Evolutionary conservation across 768 basidiomycete species (phyloP).

Genomic region (Neoboletus brunneissimus): DNA sequence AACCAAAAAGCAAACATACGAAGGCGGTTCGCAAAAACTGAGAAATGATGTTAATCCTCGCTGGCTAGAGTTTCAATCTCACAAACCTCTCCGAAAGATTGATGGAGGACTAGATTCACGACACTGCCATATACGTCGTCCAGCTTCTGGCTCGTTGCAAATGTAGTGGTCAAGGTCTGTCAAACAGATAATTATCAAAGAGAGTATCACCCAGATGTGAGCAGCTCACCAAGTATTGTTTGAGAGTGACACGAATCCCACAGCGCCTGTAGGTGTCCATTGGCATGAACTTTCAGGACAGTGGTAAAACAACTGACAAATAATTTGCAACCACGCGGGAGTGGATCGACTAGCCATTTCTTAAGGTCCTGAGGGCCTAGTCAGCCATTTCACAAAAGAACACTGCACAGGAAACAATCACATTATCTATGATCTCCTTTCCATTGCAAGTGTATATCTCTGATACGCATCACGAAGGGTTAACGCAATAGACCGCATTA

Average conservation of each 20-base stretch:
- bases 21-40: conserved; percentile 7
- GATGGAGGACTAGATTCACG: background rate
- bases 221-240: conserved; percentile 25
- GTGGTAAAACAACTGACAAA: conserved; percentile 21
- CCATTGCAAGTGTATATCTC: conserved; percentile 11
- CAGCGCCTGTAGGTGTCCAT: conserved; percentile 19
- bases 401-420: conserved; percentile 17
- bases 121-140: background rate
- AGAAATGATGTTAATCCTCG: background rate
- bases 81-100: conserved; percentile 13
- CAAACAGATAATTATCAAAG: background rate
- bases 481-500: background rate
- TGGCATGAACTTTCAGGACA: background rate
- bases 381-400: conserved; percentile 35
- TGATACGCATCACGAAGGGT: conserved; percentile 4
- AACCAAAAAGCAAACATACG: conserved; percentile 1
- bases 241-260: conserved; percentile 32
- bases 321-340: conserved; percentile 27
- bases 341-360: conserved; percentile 22
- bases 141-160: conserved; percentile 22
- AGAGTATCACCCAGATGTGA: background rate
- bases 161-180: conserved; percentile 27
- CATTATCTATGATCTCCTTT: conserved; percentile 24
- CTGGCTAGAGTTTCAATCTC: background rate
- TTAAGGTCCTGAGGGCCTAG: conserved; percentile 18